Evolutionary conservation across 1,284 basidiomycete genomes (phyloP).

Genomic region (Microbotryum lychnidis-dioicae): DNA sequence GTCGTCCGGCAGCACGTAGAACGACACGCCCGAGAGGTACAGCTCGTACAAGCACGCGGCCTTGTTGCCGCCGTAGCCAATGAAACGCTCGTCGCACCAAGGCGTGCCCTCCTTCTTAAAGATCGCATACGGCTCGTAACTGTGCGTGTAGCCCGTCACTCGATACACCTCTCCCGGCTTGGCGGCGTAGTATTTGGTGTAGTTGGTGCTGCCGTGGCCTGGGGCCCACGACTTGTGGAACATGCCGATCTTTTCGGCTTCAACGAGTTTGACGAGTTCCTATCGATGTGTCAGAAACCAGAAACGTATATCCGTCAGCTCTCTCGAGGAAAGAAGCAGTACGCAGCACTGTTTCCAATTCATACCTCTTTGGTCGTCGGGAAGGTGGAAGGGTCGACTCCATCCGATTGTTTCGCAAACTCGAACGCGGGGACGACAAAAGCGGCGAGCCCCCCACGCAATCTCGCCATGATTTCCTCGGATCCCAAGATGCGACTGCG

Average conservation of each 20-base stretch:
- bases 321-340: not conserved
- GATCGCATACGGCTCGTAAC: constrained; percentile 76
- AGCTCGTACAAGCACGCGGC: constrained; percentile 59
- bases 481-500: constrained; percentile 48
- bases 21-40: constrained; percentile 59
- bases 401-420: constrained; percentile 55
- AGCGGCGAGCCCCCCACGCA: constrained; percentile 53
- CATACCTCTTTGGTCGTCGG: constrained; percentile 57
- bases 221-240: constrained; percentile 67
- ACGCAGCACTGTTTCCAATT: not conserved
- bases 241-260: constrained; percentile 53
- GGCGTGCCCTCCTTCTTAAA: constrained; percentile 64
- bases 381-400: constrained; percentile 52
- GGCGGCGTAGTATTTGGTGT: constrained; percentile 57
- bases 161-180: constrained; percentile 60
- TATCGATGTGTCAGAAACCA: constrained; percentile 33
- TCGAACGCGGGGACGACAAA: constrained; percentile 74
- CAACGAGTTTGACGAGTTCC: constrained; percentile 53
- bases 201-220: constrained; percentile 72
- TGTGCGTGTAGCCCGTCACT: constrained; percentile 62
- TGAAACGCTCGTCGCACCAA: constrained; percentile 81
- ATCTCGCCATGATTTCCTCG: constrained; percentile 39
- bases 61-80: constrained; percentile 70
- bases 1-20: constrained; percentile 71
- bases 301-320: not conserved